Conservation (phyloP, 192 early-diverging fungal genomes). For the Umbelopsis ramanniana region DNA sequence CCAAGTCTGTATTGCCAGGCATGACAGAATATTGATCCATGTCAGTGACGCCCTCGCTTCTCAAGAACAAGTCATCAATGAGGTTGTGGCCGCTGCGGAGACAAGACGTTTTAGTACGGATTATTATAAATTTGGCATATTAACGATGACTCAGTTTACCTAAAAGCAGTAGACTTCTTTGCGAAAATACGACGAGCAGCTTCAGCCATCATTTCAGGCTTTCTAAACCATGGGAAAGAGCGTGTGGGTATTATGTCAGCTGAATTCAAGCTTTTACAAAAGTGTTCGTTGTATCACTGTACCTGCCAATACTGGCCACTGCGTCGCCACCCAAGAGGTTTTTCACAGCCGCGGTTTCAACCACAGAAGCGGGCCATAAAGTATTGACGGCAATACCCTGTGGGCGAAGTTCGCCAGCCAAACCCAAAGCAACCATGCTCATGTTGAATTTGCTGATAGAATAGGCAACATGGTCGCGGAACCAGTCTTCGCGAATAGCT, state of each 20-base stretch:
- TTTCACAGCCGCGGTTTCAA: constrained; percentile 58
- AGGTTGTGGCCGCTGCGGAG: constrained; percentile 64
- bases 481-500: constrained; percentile 70
- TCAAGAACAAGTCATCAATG: constrained; percentile 81
- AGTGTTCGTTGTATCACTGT: neutral
- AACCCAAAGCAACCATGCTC: constrained; percentile 74
- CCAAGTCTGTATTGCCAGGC: constrained; percentile 62
- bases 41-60: constrained; percentile 70
- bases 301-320: constrained; percentile 13
- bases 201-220: constrained; percentile 75
- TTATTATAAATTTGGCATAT: too few relatives aligned
- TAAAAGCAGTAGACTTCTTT: constrained; percentile 58
- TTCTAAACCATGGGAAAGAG: constrained; percentile 18
- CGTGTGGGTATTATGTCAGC: neutral
- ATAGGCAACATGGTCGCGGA: constrained; percentile 67
- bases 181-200: constrained; percentile 67
- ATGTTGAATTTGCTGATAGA: constrained; percentile 77
- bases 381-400: constrained; percentile 77
- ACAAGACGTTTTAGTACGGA: too few relatives aligned
- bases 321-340: constrained; percentile 24
- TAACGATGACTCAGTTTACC: constrained; percentile 22
- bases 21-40: constrained; percentile 71
- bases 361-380: constrained; percentile 77
- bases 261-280: too few relatives aligned
- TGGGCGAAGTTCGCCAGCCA: constrained; percentile 67